phyloP scores from a whole-genome alignment of 2,329 filamentous ascomycete genomes.

The Aureobasidium sp. region DNA sequence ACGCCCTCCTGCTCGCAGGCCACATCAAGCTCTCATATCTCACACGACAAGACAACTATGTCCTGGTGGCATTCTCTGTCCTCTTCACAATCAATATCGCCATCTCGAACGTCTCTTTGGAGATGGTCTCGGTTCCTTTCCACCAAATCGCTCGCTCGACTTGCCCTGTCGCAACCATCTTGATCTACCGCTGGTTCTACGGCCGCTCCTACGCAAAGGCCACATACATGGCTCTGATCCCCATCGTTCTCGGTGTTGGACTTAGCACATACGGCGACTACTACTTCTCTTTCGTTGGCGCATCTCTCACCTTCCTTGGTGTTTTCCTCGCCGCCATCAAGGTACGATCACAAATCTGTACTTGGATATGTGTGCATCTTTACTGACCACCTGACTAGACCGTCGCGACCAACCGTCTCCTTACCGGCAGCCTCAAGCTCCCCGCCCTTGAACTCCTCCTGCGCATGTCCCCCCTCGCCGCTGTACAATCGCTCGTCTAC shows the following conservation, averaged over 20 bases:
- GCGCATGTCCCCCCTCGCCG: constrained; percentile 56
- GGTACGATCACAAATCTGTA: not conserved
- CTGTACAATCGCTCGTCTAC: constrained; percentile 48
- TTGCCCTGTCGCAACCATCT: constrained; percentile 54
- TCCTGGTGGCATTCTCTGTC: constrained; percentile 52
- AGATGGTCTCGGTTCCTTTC: constrained; percentile 57
- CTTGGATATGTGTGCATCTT: not conserved
- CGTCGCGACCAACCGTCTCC: constrained; percentile 56
- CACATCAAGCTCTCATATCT: constrained; percentile 49
- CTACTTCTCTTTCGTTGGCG: constrained; percentile 51
- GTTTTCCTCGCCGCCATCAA: constrained; percentile 39
- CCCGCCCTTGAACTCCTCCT: constrained; percentile 55
- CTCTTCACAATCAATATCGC: constrained; percentile 59
- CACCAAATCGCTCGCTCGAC: constrained; percentile 59
- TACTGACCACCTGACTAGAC: constrained; percentile 31
- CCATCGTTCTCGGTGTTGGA: constrained; percentile 53
- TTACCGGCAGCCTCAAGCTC: constrained; percentile 53
- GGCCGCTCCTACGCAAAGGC: constrained; percentile 47
- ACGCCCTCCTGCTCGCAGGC: constrained; percentile 40
- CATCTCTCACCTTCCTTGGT: constrained; percentile 32
- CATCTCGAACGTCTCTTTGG: constrained; percentile 57
- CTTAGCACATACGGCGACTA: constrained; percentile 57
- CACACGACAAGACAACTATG: constrained; percentile 46
- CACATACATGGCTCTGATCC: constrained; percentile 54
- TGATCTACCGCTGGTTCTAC: constrained; percentile 54